Evolutionary conservation across 2,329 filamentous ascomycete species (phyloP), one percentile per base, ranked within the genome.

Genomic region (Didymella segeticola): DNA sequence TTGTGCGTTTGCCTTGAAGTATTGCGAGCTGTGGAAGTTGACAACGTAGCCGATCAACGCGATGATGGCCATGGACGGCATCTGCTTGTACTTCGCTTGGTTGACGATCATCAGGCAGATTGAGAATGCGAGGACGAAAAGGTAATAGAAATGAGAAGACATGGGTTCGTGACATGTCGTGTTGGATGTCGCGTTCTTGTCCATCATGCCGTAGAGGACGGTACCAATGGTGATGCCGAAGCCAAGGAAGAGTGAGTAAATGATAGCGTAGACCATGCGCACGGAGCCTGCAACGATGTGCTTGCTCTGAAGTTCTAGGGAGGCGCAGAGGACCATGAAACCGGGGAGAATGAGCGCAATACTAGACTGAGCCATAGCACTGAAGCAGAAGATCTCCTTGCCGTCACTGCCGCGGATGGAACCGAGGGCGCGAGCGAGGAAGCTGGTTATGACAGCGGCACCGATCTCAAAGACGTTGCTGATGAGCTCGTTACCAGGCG

Each of bases 1-100:
- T 60, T 93, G 89, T 0, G 85, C 84, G 64, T 90, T 92, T 43
- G 82, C 83, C 20, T 81, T 77, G 69, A 93, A 90, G 59, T 83
- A 85, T 25, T 82, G 78, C 26, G 84, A 84, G 12, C 84, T 86
- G 74, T 90, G 92, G 75, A 85, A 90, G 74, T 89, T 93, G 64
- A 91, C 88, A 7, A 86, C 79, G 68, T 89, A 95, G 8, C 90
- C 91, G 0, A 85, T 83, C 26, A 91, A 77, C 0, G 90, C 85
- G 64, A 96, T 92, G 53, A 84, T 37, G 4, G 89, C 76, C 89
- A 93, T 93, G 43, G 89, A 81, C 0, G 90, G 89, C 26, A 86
- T 83, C 69, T 93, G 90, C 64, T 85, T 88, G 84, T 84, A 90
- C 74, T 91, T 91, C 54, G 89, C 89, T 62, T 93, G 89, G 73